phyloP scores from a whole-genome alignment of 2,329 filamentous ascomycete species.

The Venturia carpophila region DNA sequence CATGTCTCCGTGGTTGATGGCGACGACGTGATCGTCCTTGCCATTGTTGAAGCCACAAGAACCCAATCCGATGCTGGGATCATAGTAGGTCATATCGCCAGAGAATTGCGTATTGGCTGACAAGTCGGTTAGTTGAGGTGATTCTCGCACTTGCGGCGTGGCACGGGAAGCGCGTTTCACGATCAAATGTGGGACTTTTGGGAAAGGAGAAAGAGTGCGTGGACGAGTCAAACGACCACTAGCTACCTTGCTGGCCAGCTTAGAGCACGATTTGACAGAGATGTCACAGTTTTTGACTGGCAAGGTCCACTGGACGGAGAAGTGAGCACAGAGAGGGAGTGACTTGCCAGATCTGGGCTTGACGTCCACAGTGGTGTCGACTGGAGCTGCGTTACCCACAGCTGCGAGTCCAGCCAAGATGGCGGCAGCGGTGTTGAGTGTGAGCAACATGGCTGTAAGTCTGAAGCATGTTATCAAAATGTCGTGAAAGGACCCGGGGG shows the following conservation, averaged over 20 bases:
- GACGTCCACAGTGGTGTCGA: background rate
- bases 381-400: constrained; percentile 1
- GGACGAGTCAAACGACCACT: too few relatives aligned
- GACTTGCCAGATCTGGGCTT: background rate
- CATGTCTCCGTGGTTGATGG: constrained; percentile 23
- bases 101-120: background rate
- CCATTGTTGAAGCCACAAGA: constrained; percentile 18
- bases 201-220: too few relatives aligned
- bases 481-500: background rate
- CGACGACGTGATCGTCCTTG: constrained; percentile 22
- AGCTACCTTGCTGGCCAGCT: background rate
- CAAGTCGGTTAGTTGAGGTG: background rate
- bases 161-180: too few relatives aligned
- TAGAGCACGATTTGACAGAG: background rate
- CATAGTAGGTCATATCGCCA: constrained; percentile 20
- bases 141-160: background rate
- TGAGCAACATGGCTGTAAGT: background rate
- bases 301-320: background rate
- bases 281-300: background rate
- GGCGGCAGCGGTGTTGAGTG: background rate
- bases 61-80: constrained; percentile 12
- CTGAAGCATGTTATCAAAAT: constrained; percentile 1
- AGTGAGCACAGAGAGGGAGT: background rate
- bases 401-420: background rate
- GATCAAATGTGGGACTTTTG: too few relatives aligned